These are phyloP conservation scores for Boletus sp. DNA, from an alignment of 768 basidiomycete genomes.

Conservation along the genomic window DNA sequence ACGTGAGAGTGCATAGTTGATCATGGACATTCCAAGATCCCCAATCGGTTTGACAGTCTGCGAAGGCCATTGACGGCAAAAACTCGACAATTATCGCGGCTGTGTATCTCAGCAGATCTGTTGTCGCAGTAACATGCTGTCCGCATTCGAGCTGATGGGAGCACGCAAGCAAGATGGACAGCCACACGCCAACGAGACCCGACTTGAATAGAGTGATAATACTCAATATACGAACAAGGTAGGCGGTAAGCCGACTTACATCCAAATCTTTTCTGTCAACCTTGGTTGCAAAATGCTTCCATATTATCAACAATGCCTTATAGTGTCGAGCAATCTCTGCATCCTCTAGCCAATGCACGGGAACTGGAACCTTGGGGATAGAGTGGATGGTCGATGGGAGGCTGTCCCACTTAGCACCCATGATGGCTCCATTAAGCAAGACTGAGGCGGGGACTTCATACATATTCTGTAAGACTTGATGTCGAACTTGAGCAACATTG, in stretches of 20 bases:
- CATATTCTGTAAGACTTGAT: slow-evolving; percentile 1
- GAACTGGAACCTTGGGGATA: slow-evolving; percentile 22
- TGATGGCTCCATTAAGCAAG: slow-evolving; percentile 47
- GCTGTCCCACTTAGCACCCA: slow-evolving; percentile 25
- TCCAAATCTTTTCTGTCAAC: slow-evolving; percentile 14
- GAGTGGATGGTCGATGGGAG: slow-evolving; percentile 29
- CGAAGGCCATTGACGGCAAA: slow-evolving; percentile 18
- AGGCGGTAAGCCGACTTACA: slow-evolving; percentile 21
- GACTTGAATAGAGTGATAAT: slow-evolving; percentile 26
- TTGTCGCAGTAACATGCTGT: slow-evolving; percentile 34
- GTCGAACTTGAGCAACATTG: slow-evolving; percentile 16
- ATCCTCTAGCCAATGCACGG: slow-evolving; percentile 35
- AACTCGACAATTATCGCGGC: slow-evolving; percentile 38
- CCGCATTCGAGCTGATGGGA: slow-evolving; percentile 41
- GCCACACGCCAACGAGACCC: slow-evolving; percentile 47
- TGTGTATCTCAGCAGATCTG: slow-evolving; percentile 34
- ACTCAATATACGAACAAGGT: slow-evolving; percentile 2
- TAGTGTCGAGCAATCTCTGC: slow-evolving; percentile 39
- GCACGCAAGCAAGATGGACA: slow-evolving; percentile 51
- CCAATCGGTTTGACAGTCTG: slow-evolving; percentile 13
- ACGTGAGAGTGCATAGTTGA: slow-evolving; percentile 38
- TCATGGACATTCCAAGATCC: slow-evolving; percentile 21
- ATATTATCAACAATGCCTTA: slow-evolving; percentile 37
- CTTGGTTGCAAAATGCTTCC: slow-evolving; percentile 31
- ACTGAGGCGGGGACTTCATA: slow-evolving; percentile 28